Evolutionary conservation across 169 alveolate species (phyloP), one percentile per base, ranked within the genome.

Genomic region (Eimeria sp.): DNA sequence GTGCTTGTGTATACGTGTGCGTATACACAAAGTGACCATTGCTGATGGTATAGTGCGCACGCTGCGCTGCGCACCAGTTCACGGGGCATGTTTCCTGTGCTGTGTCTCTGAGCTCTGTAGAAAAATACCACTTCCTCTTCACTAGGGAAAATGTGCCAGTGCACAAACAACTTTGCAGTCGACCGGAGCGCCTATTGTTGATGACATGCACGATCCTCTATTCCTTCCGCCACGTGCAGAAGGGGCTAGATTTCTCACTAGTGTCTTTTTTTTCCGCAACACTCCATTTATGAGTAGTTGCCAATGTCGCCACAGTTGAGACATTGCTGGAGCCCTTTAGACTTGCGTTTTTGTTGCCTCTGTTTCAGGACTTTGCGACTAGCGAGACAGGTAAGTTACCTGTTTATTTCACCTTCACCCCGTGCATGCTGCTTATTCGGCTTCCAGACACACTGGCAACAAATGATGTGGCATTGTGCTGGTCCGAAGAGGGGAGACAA

Each of bases 321-420:
- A 6, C n/a, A 13, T 78, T 78, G 66, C 88, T 49, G 40, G 68
- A 40, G 88, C 68, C 49, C 49, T 46, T 49, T 56, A 40, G 83
- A 74, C 20, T 20, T 30, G 33, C 56, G 30, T 37, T 43, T 49
- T 77, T 78, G 37, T 14, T 78, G 46, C 49, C 30, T 52, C 71
- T 54, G 43, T 30, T 46, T 49, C 88, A 78, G 88, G 88, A 78
- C n/a, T 46, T 30, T 20, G 88, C 62, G 10, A 78, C 18, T 13
- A 78, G 88, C 88, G 66, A 78, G 88, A 78, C 88, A n/a, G 88
- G 88, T 78, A 27, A 54, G 66, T 52, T n/a, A 27, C 23, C 85
- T 49, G 3, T 37, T 16, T 40, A 6, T 74, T 74, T 2, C 37
- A 14, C 2, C 49, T 23, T 23, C 68, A 23, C 9, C 46, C 66